Base-by-base conservation (phyloP, 1,284 basidiomycete species). In the Wallemia hederae region DNA sequence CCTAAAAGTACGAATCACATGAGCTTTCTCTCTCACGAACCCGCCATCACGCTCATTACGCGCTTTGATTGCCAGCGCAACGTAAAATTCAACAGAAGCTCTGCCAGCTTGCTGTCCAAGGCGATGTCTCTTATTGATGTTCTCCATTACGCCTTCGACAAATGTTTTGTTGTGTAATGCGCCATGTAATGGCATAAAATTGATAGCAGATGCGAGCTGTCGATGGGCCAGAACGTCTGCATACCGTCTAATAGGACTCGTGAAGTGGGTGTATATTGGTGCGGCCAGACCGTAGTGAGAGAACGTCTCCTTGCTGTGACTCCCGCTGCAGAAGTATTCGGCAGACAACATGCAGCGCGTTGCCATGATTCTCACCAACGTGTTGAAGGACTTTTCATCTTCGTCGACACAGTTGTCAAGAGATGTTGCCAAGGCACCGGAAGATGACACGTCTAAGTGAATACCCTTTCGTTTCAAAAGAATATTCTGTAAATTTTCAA, bases 181-280 rank as follows among this genome's bases (percentile, higher is more conserved):
- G 0, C 86, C 77, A 68, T 94, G 90, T 0, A 98, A 77, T 0
- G 89, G 77, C 0, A 80, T 74, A 66, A 89, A 84, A 29, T 80
- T 80, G 66, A 97, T 96, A 2, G 90, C 82, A 0, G 94, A 89
- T 0, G 88, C 74, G 0, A 99, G 78, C 70, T 98, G 92, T 24
- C 94, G 81, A 70, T 99, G 94, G 0, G 81, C 91, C 24, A 99
- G 77, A 1, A 98, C 85, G 70, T 99, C 94, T 79, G 89, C 87
- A 69, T 91, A 94, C 63, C 90, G 80, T 63, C 89, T 77, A 65
- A 94, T 94, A 0, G 90, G 89, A 69, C 86, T 85, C 1, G 92
- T 97, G 70, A 98, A 98, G 71, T 98, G 94, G 0, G 94, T 99
- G 72, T 98, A 99, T 65, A 99, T 99, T 0, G 83, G 80, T 66